Evolutionary conservation across 1,139 yeast species (phyloP), one percentile per base, ranked within the genome.

Genomic region (Starmera stellimalicola): DNA sequence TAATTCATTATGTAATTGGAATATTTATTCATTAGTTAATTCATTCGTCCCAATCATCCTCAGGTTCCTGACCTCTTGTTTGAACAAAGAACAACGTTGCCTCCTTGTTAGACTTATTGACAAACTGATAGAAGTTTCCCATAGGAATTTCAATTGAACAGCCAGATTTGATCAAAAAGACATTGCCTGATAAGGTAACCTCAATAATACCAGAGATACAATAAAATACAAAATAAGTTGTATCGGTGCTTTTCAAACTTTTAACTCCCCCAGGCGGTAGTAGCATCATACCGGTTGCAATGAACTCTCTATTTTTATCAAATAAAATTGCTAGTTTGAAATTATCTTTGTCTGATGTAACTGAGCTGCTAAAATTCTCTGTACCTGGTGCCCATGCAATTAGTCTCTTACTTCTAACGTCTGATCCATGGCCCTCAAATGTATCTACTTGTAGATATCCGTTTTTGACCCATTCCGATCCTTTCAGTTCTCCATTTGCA

Each of bases 71-170:
- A 6, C 60, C 52, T 33, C 65, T 73, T 3, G 80, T 69, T 53
- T 85, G 95, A 2, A 83, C 88, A 52, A 85, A 85, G 54, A 82
- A 84, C 52, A 87, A 50, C 38, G 70, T 67, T 0, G 81, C 85
- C 20, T 67, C 65, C 10, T 60, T 63, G 33, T 62, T 60, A 1
- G 85, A 82, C 28, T 65, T 63, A 49, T 84, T 75, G 39, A 64
- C 61, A 52, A 81, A 62, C 37, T 81, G 71, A 53, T 83, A 85
- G 32, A 68, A 65, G 50, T 81, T 84, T 5, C 78, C 80, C 58
- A 80, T 69, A 0, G 96, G 96, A 3, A 87, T 69, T 45, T 81
- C 83, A 48, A 87, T 78, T 2, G 91, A 72, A 37, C 94, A 82
- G 1, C 95, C 95, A 40, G 68, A 62, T 1, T 73, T 68, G 7